Percentiles rank a stretch among this genome's conserved stretches.
Evolutionary conservation across 805 yeast species (phyloP).

Genomic region (Saturnispora bothae): DNA sequence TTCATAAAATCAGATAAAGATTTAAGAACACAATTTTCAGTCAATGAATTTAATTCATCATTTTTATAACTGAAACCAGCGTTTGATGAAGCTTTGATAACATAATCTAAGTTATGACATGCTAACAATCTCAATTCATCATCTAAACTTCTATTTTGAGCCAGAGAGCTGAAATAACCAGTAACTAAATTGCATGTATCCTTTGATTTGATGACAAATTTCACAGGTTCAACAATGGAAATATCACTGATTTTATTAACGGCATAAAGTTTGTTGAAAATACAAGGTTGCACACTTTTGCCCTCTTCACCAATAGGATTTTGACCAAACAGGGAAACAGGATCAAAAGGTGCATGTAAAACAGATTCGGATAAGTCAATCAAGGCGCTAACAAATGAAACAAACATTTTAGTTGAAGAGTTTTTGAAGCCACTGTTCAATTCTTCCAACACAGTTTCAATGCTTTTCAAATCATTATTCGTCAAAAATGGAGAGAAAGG

Average conservation of each 20-base stretch:
- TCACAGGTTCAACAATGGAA: conserved; percentile 38
- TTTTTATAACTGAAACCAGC: conserved; percentile 28
- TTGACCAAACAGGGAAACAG: conserved; percentile 9
- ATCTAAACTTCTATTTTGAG: conserved; percentile 32
- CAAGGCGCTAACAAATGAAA: conserved; percentile 37
- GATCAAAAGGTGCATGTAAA: conserved; percentile 6
- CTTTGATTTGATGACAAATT: conserved; percentile 36
- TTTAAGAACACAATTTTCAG: conserved; percentile 39
- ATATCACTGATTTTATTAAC: conserved; percentile 44
- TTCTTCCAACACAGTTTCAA: conserved; percentile 49
- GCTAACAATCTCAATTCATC: conserved; percentile 39
- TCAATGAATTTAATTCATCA: conserved; percentile 11
- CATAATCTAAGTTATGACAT: conserved; percentile 40
- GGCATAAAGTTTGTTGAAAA: conserved; percentile 46
- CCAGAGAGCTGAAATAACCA: conserved; percentile 36
- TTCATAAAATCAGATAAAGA: conserved; percentile 38
- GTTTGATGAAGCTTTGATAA: conserved; percentile 33
- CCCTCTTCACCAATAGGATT: conserved; percentile 17
- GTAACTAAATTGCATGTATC: conserved; percentile 39
- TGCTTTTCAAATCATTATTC: conserved; percentile 36
- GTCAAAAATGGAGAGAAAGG: conserved; percentile 33
- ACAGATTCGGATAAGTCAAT: conserved; percentile 31
- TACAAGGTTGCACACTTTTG: conserved; percentile 29
- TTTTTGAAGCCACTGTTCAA: conserved; percentile 51
- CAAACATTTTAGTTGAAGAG: conserved; percentile 42